Conservation (phyloP, 352 stramenopile species). For the Phytophthora cactorum region DNA sequence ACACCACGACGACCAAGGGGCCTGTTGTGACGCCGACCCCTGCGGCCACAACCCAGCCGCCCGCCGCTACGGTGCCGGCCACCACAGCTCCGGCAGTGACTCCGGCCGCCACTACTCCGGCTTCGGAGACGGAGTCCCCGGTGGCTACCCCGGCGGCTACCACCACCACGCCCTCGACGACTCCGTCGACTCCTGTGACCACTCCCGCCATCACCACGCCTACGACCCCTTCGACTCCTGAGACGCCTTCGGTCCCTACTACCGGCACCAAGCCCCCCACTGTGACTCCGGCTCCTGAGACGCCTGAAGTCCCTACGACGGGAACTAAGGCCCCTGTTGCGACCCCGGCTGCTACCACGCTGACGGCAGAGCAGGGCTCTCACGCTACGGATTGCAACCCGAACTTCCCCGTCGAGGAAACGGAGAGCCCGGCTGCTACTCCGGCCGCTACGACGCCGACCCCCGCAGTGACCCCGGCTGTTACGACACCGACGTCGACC, state of each 20-base stretch:
- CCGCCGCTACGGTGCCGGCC: conserved; percentile 1
- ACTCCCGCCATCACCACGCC: conserved; percentile 7
- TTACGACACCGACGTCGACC: conserved; percentile 16
- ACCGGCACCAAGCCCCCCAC: conserved; percentile 7
- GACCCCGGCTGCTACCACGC: conserved; percentile 7
- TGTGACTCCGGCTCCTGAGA: conserved; percentile 7
- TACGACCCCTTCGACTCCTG: conserved; percentile 7
- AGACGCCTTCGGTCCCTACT: conserved; percentile 4
- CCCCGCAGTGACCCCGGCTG: conserved; percentile 16
- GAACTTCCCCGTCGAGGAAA: conserved; percentile 40
- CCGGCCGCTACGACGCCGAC: conserved; percentile 7
- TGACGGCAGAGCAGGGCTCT: conserved; percentile 15
- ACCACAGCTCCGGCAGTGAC: not conserved
- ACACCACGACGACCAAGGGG: conserved; percentile 25
- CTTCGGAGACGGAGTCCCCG: conserved; percentile 16
- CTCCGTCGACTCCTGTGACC: not conserved
- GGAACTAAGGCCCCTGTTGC: conserved; percentile 6
- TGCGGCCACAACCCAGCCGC: not conserved
- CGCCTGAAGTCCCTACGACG: conserved; percentile 12
- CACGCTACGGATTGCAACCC: conserved; percentile 42
- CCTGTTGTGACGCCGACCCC: conserved; percentile 25
- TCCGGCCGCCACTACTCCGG: conserved; percentile 11
- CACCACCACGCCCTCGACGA: not conserved
- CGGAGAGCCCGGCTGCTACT: conserved; percentile 15
- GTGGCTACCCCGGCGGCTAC: not conserved